phyloP scores from a whole-genome alignment of 1,284 basidiomycete species.

The Leccinum variabile region DNA sequence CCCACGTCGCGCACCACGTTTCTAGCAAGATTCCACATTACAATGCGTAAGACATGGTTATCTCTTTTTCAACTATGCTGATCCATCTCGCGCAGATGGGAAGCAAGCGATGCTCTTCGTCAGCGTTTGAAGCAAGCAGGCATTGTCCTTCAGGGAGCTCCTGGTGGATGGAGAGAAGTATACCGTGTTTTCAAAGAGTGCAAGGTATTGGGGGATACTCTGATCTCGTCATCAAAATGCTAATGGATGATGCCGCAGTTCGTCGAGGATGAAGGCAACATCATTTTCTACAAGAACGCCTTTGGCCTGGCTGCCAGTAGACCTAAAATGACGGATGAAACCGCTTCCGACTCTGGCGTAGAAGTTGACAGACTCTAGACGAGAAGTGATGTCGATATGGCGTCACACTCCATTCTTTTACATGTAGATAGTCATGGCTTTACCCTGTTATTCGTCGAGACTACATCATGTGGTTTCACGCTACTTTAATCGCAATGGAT shows the following conservation, averaged over 20 bases:
- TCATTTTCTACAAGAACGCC: slow-evolving; percentile 92
- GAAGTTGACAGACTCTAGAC: slow-evolving; percentile 56
- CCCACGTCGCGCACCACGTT: slow-evolving; percentile 90
- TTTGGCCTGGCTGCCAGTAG: slow-evolving; percentile 72
- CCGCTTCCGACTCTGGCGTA: slow-evolving; percentile 83
- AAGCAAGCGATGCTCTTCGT: slow-evolving; percentile 88
- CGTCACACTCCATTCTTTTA: slow-evolving; percentile 3
- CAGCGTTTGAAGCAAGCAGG: slow-evolving; percentile 69
- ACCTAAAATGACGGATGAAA: slow-evolving; percentile 60
- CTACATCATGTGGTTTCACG: background rate
- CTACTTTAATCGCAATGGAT: slow-evolving; percentile 2
- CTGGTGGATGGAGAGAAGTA: slow-evolving; percentile 79
- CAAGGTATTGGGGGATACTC: slow-evolving; percentile 47
- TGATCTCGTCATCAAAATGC: slow-evolving; percentile 7
- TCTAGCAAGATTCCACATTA: slow-evolving; percentile 95
- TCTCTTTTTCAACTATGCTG: background rate
- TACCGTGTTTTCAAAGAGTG: slow-evolving; percentile 74
- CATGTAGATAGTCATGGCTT: slow-evolving; percentile 15
- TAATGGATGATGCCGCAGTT: slow-evolving; percentile 49
- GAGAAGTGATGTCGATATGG: slow-evolving; percentile 8
- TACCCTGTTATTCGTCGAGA: background rate
- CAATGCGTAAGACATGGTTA: slow-evolving; percentile 53
- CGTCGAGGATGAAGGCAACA: slow-evolving; percentile 89
- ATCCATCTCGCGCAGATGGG: slow-evolving; percentile 58
- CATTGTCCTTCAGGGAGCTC: slow-evolving; percentile 58